Evolutionary conservation across 179 eudicot genomes (phyloP).

Genomic region (Gypsophila paniculata): DNA sequence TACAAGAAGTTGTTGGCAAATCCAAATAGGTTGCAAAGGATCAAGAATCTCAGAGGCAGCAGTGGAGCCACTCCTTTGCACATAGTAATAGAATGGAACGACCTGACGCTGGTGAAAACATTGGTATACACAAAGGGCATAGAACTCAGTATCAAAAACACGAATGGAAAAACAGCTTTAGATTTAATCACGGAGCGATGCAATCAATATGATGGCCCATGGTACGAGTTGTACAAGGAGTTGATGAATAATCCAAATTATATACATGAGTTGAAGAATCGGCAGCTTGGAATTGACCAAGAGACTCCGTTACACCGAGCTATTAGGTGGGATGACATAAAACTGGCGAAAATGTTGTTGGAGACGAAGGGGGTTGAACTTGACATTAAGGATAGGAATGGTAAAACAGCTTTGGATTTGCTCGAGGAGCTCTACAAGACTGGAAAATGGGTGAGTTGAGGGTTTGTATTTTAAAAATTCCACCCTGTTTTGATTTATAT

Average conservation of each 20-base stretch:
- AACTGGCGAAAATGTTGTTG: slow-evolving; percentile 10
- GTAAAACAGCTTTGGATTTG: slow-evolving; percentile 9
- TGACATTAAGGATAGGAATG: background rate
- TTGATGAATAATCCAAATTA: no score
- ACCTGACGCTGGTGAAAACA: background rate
- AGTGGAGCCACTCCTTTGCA: slow-evolving; percentile 10
- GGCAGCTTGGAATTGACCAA: background rate
- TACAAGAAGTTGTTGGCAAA: slow-evolving; percentile 8
- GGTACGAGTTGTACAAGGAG: slow-evolving; percentile 11
- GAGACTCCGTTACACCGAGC: slow-evolving; percentile 16
- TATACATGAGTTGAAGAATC: slow-evolving; percentile 18
- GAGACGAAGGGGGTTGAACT: slow-evolving; percentile 16
- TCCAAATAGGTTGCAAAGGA: slow-evolving; percentile 4
- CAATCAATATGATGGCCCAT: background rate
- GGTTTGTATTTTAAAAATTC: no score
- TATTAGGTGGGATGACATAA: slow-evolving; percentile 9
- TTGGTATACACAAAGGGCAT: slow-evolving; percentile 7
- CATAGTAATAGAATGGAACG: slow-evolving; percentile 9
- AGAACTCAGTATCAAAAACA: background rate
- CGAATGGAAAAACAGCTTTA: background rate
- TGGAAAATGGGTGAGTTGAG: slow-evolving; percentile 17
- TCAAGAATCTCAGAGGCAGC: slow-evolving; percentile 14
- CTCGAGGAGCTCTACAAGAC: slow-evolving; percentile 2
- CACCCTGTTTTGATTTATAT: no score
- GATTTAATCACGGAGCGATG: slow-evolving; percentile 14